phyloP scores from a whole-genome alignment of 352 stramenopile genomes.

The Globisporangium cylindrosporum region DNA sequence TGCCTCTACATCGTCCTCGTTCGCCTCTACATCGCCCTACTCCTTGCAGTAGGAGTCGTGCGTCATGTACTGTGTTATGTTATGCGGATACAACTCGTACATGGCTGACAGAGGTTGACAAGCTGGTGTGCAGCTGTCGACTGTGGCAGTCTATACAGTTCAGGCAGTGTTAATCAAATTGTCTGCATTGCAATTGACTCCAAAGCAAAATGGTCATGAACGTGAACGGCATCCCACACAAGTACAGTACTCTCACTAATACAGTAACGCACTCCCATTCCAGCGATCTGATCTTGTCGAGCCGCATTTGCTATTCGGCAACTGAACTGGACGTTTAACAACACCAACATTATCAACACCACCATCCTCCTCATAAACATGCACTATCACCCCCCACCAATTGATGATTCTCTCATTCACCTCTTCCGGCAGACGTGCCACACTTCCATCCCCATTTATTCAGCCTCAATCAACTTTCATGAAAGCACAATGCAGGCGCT shows the following conservation, averaged over 20 bases:
- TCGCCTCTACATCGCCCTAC: background rate
- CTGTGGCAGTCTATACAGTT: no score
- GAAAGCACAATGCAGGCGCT: no score
- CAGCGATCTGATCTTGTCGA: background rate
- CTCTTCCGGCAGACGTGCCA: no score
- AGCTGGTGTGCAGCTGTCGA: no score
- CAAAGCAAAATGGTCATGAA: background rate
- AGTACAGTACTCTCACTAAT: no score
- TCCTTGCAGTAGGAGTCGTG: background rate
- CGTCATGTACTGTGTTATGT: background rate
- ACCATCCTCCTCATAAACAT: background rate
- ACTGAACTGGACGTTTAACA: background rate
- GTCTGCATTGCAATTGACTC: no score
- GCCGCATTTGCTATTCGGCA: background rate
- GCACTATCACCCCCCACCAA: background rate
- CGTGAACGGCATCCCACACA: background rate
- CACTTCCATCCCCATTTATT: background rate
- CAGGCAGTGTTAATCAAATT: no score
- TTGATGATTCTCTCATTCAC: no score
- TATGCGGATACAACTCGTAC: background rate
- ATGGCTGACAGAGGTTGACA: background rate
- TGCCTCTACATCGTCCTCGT: background rate
- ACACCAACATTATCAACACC: background rate
- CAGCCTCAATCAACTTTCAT: background rate
- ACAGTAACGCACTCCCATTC: background rate